A percentile compares a stretch with the other conserved stretches of the same genome.
Conservation (phyloP, 176 grass and related monocot species). For the Eleusine indica region DNA sequence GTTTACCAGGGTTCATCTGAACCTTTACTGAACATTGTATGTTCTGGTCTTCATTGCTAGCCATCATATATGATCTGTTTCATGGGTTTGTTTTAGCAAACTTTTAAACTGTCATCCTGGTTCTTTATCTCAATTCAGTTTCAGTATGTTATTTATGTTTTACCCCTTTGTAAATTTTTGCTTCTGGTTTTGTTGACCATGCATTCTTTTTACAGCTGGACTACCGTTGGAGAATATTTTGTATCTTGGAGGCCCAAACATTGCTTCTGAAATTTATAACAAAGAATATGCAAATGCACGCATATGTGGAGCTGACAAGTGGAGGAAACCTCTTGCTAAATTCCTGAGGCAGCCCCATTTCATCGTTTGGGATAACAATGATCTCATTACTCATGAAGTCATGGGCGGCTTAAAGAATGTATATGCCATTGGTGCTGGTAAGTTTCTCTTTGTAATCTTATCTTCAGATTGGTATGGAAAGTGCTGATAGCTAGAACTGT, state of each 20-base stretch:
- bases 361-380: slow-evolving; percentile 96
- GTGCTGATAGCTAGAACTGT: background rate
- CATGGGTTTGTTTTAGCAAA: background rate
- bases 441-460: slow-evolving; percentile 19
- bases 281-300: slow-evolving; percentile 96
- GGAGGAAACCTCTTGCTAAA: slow-evolving; percentile 90
- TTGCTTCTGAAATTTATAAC: slow-evolving; percentile 98
- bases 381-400: slow-evolving; percentile 93
- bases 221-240: slow-evolving; percentile 86
- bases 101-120: background rate
- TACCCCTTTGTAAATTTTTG: background rate
- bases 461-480: background rate
- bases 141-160: background rate
- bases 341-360: slow-evolving; percentile 98
- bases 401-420: slow-evolving; percentile 98
- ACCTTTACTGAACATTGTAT: slow-evolving; percentile 1
- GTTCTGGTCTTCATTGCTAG: background rate
- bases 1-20: background rate
- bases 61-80: background rate
- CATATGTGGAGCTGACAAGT: slow-evolving; percentile 93
- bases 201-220: slow-evolving; percentile 53
- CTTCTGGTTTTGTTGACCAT: slow-evolving; percentile 20
- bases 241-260: slow-evolving; percentile 95
- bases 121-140: background rate
- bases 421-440: slow-evolving; percentile 98